Evolutionary conservation across 257 asterid genomes (phyloP).

Genomic region (Solanum ahanhuiri): DNA sequence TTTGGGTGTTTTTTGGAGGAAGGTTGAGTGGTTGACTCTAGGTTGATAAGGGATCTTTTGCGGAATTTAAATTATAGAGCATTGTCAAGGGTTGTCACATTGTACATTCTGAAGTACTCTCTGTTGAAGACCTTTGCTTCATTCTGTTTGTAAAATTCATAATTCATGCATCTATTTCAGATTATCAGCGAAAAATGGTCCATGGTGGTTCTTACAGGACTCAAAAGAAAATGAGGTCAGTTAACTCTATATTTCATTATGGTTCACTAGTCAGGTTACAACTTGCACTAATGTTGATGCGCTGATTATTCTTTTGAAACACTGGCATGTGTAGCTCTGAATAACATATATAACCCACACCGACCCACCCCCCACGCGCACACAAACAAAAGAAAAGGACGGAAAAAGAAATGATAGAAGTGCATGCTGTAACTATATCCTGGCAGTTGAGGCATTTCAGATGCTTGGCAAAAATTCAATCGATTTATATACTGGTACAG

Average conservation of each 20-base stretch:
- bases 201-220: slow-evolving; percentile 43
- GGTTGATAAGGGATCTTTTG: neutral
- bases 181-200: slow-evolving; percentile 28
- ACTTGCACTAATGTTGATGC: neutral
- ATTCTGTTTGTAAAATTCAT: neutral
- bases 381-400: neutral
- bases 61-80: neutral
- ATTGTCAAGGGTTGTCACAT: neutral
- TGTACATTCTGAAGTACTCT: neutral
- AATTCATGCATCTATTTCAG: slow-evolving; percentile 5
- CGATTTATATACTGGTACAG: neutral
- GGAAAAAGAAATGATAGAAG: neutral
- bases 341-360: neutral
- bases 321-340: neutral
- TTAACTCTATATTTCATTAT: neutral
- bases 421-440: neutral
- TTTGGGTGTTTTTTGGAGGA: neutral
- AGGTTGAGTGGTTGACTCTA: neutral
- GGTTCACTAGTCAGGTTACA: neutral
- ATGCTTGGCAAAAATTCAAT: neutral
- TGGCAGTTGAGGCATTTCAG: neutral
- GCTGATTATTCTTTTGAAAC: neutral
- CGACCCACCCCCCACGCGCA: neutral
- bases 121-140: neutral
- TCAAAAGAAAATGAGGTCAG: slow-evolving; percentile 13